Percentiles rank a stretch among this genome's conserved stretches.
Conservation (phyloP, 2,329 filamentous ascomycete species). For the Xylariaceae sp. region DNA sequence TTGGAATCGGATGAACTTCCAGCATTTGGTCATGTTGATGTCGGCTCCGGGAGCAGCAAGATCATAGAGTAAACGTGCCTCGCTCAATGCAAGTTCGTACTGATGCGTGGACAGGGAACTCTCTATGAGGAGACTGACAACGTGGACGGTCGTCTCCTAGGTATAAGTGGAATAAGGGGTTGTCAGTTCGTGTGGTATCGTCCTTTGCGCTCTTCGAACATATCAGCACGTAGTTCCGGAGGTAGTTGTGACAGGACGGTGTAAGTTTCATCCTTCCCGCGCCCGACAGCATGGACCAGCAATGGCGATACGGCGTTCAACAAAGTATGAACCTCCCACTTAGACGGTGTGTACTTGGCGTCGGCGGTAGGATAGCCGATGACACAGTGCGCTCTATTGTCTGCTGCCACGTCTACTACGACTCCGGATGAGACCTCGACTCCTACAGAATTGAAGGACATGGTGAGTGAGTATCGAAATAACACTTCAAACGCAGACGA, state of each 20-base stretch:
- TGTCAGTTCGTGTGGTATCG: conserved; percentile 1
- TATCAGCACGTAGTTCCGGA: background rate
- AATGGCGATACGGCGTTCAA: background rate
- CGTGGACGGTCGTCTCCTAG: conserved; percentile 5
- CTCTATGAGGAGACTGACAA: conserved; percentile 3
- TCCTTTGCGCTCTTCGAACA: background rate
- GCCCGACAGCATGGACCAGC: background rate
- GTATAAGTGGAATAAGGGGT: conserved; percentile 1
- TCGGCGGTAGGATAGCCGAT: no score
- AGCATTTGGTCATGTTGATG: conserved; percentile 1
- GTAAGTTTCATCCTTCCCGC: background rate
- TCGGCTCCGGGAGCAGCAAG: background rate
- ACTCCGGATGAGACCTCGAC: background rate
- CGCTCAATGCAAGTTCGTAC: conserved; percentile 3
- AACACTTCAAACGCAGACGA: no score
- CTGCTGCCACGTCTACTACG: no score
- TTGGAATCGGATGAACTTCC: conserved; percentile 2
- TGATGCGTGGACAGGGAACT: background rate
- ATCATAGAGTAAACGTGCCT: conserved; percentile 4
- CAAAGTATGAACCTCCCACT: background rate
- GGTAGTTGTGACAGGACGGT: background rate
- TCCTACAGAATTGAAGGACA: background rate
- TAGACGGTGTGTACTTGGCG: background rate
- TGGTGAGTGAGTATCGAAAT: background rate
- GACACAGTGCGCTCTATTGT: no score